These are phyloP conservation scores for Aspergillus texensis DNA, from an alignment of 2,329 filamentous ascomycete species.

Conservation along the genomic window DNA sequence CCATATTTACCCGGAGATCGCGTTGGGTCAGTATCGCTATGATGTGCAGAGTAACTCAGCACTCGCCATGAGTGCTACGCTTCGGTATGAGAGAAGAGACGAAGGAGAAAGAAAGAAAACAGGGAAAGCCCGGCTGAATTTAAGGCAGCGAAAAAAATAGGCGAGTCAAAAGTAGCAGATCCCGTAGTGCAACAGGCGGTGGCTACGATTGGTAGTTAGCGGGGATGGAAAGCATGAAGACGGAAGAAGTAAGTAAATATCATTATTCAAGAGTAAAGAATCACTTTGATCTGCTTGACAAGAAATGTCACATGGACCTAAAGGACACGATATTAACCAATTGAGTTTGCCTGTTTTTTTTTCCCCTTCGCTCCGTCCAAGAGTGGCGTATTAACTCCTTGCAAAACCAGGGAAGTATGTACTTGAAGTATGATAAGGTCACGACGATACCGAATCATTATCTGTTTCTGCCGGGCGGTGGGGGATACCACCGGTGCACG, in stretches of 20 bases:
- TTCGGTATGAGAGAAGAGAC: constrained; percentile 2
- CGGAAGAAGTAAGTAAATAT: background rate
- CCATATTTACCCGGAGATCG: constrained; percentile 22
- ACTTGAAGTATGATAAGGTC: background rate
- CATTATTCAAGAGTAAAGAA: background rate
- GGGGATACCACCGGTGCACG: constrained; percentile 6
- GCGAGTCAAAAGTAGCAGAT: constrained; percentile 12
- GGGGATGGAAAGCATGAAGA: constrained; percentile 10
- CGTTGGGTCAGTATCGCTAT: constrained; percentile 5
- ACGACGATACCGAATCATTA: constrained; percentile 1
- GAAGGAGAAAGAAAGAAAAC: background rate
- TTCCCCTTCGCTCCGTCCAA: background rate
- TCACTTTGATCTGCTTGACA: background rate
- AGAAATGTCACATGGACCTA: too few relatives aligned
- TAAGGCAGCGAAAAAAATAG: constrained; percentile 7
- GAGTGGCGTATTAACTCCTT: background rate
- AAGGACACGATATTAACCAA: background rate
- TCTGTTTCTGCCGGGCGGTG: constrained; percentile 24
- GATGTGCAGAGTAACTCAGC: constrained; percentile 6
- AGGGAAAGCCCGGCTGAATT: background rate
- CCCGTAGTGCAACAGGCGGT: constrained; percentile 28
- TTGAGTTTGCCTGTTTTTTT: background rate
- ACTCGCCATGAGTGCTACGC: constrained; percentile 2
- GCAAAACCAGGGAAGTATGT: background rate
- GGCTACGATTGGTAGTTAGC: constrained; percentile 25